Base-by-base conservation (phyloP, 345 rosid species). In the Microthlaspi erraticum region DNA sequence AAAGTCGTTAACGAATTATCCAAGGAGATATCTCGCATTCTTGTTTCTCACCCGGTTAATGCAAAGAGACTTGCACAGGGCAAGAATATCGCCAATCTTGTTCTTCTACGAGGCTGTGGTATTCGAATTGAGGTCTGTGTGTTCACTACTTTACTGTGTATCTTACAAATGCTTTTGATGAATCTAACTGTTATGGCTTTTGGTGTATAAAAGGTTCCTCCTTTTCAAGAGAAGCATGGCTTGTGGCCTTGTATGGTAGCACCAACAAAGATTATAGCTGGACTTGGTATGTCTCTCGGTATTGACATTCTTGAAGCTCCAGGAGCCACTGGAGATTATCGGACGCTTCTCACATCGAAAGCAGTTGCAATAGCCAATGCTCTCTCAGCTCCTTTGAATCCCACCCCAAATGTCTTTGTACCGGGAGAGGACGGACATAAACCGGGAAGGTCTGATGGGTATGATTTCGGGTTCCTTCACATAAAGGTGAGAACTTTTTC, bases 161-260 rank as follows among this genome's bases (percentile, higher is more conserved):
- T 58, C 23, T 46, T 48, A 18, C 29, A 10, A 8, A 32, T 44
- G 17, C 11, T 48, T 36, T 23, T 33, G 14, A 12, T 39, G 26
- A 50, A 29, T 12, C 14, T 16, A 29, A 33, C 45, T 52, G 54
- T 42, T 29, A 32, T 1, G 74, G 37, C 0, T 12, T 41, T 8
- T 32, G 60, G n/a, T 60, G 43, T n/a, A 7, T 19, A 60, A 12
- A 72, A 93, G 97, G 95, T 87, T 70, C 93, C 92, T 41, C 79
- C 84, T 55, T 93, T 93, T 66, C 83, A 76, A 61, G 71, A 82
- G 74, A 89, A 86, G 77, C 98, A 91, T 12, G 90, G 97, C 6
- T 75, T 94, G 72, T 78, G 86, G 88, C 91, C 99, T 3, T 94
- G 99, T 83, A 91, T 93, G 98, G 97, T 93, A 66, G 96, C 97